Percentiles rank a stretch among this genome's conserved stretches.
Conservation (phyloP, 139 green algal genomes). For the Pleodorina starrii region DNA sequence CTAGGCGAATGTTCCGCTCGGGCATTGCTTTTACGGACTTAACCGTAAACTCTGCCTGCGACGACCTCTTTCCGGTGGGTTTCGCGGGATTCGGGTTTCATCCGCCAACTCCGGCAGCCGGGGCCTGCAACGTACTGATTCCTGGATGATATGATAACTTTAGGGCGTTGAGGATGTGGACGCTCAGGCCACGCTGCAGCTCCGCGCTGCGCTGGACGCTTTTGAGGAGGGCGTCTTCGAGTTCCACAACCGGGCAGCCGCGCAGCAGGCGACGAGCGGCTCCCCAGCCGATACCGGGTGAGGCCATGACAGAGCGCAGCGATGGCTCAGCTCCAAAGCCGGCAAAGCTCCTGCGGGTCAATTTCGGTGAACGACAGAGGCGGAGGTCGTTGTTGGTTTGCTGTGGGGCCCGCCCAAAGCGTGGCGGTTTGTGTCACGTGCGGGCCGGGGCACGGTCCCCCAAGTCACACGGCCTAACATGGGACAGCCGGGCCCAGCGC, state of each 20-base stretch:
- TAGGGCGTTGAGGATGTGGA: constrained; percentile 46
- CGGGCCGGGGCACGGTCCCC: too few relatives aligned
- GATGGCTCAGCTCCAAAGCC: not conserved
- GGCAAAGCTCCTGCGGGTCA: not conserved
- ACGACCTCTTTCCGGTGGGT: constrained; percentile 45
- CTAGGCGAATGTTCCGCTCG: not conserved
- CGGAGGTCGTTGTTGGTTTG: too few relatives aligned
- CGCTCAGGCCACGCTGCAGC: constrained; percentile 16
- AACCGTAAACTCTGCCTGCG: constrained; percentile 23
- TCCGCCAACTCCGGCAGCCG: too few relatives aligned
- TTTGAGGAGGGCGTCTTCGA: constrained; percentile 40
- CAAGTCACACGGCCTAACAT: too few relatives aligned
- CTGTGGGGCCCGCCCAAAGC: too few relatives aligned
- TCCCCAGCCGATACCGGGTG: not conserved
- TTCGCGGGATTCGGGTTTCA: too few relatives aligned
- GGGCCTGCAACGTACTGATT: too few relatives aligned
- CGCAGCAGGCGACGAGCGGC: too few relatives aligned
- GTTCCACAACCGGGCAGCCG: constrained; percentile 1
- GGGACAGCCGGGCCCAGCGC: too few relatives aligned
- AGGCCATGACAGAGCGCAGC: not conserved
- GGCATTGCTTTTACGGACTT: constrained; percentile 24
- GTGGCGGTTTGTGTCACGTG: too few relatives aligned
- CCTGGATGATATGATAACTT: too few relatives aligned
- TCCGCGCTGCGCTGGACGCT: constrained; percentile 34
- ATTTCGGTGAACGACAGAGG: too few relatives aligned